Evolutionary conservation across 108 stramenopile species (phyloP).

Genomic region (Epipyxis sp.): DNA sequence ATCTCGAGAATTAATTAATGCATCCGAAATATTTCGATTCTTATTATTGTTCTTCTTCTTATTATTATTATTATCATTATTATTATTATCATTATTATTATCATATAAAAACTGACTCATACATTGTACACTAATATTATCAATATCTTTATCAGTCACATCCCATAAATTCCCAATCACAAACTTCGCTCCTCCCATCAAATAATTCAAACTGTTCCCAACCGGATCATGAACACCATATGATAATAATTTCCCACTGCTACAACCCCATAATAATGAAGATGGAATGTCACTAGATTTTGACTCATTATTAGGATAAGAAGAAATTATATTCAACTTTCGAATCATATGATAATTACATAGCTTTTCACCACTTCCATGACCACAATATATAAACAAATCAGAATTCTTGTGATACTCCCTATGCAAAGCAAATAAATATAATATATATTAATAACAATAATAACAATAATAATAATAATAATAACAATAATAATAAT

Average conservation of each 20-base stretch:
- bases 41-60: slow-evolving; percentile 32
- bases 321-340: no score
- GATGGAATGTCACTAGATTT: slow-evolving; percentile 28
- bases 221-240: slow-evolving; percentile 78
- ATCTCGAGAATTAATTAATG: slow-evolving; percentile 70
- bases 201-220: slow-evolving; percentile 83
- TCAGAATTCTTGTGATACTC: slow-evolving; percentile 57
- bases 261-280: slow-evolving; percentile 94
- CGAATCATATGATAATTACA: slow-evolving; percentile 45
- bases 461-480: not conserved
- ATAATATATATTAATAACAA: not conserved
- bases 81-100: slow-evolving; percentile 49
- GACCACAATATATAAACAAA: slow-evolving; percentile 85
- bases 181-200: slow-evolving; percentile 80
- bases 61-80: slow-evolving; percentile 50
- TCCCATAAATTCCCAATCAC: slow-evolving; percentile 98
- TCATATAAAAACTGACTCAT: slow-evolving; percentile 31
- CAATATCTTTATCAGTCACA: slow-evolving; percentile 96
- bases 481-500: not conserved
- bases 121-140: slow-evolving; percentile 70
- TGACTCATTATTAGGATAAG: no score
- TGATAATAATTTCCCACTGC: slow-evolving; percentile 61
- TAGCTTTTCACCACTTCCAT: slow-evolving; percentile 83
- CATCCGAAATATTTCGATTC: slow-evolving; percentile 69
- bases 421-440: not conserved